Percentiles rank a stretch among this genome's conserved stretches.
Evolutionary conservation across 2,329 filamentous ascomycete species (phyloP).

Genomic region (Aplosporella prunicola): DNA sequence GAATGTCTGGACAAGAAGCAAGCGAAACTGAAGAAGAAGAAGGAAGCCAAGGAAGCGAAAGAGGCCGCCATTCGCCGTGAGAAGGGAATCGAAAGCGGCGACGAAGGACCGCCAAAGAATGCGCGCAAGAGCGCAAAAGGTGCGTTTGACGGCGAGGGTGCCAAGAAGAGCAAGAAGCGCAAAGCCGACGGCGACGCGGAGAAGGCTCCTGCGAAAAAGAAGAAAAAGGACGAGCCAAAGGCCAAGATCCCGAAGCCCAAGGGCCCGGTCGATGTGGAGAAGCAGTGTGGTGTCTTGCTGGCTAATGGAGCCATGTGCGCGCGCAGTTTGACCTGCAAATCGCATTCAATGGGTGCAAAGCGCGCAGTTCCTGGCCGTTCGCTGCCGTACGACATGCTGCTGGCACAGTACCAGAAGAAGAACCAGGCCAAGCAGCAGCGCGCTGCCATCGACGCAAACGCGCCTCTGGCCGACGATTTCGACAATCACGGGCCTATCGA

Average conservation of each 20-base stretch:
- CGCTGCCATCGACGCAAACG: slow-evolving; percentile 88
- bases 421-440: slow-evolving; percentile 98
- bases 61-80: slow-evolving; percentile 41
- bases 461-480: slow-evolving; percentile 74
- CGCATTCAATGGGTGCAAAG: slow-evolving; percentile 91
- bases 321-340: slow-evolving; percentile 84
- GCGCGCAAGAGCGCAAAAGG: slow-evolving; percentile 35
- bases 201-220: slow-evolving; percentile 70
- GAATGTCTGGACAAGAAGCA: slow-evolving; percentile 77
- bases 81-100: slow-evolving; percentile 34
- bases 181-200: slow-evolving; percentile 52
- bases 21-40: slow-evolving; percentile 50
- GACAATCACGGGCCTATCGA: slow-evolving; percentile 70
- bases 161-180: slow-evolving; percentile 38
- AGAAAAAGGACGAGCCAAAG: slow-evolving; percentile 90
- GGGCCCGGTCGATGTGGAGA: slow-evolving; percentile 87
- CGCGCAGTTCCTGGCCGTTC: slow-evolving; percentile 78
- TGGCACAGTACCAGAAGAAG: slow-evolving; percentile 68
- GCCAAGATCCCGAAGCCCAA: slow-evolving; percentile 76
- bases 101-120: slow-evolving; percentile 27
- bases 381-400: slow-evolving; percentile 83
- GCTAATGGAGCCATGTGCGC: slow-evolving; percentile 82
- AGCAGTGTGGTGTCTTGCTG: slow-evolving; percentile 81
- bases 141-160: slow-evolving; percentile 27
- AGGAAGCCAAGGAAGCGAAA: slow-evolving; percentile 52